A percentile compares a stretch with the other conserved stretches of the same genome.
Conservation (phyloP, 2,329 filamentous ascomycete species). For the Chaetomium globosum region DNA sequence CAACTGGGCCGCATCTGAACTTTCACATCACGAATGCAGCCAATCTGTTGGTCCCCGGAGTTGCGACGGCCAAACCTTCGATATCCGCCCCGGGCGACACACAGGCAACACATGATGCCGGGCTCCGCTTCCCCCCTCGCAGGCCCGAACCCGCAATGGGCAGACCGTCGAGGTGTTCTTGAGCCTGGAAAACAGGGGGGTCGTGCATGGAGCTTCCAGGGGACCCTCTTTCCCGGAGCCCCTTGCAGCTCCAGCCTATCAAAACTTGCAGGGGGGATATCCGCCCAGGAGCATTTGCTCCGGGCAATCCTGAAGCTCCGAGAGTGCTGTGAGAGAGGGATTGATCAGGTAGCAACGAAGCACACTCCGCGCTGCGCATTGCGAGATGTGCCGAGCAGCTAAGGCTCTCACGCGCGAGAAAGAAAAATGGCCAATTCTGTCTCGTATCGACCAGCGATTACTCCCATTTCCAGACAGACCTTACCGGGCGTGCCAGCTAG, state of each 20-base stretch:
- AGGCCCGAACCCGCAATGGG: neutral
- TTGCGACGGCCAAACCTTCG: neutral
- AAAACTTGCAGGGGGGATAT: neutral
- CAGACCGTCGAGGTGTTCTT: neutral
- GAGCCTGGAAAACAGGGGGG: neutral
- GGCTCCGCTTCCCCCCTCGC: neutral
- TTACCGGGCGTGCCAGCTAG: slow-evolving; percentile 27
- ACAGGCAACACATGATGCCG: neutral
- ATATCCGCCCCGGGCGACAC: neutral
- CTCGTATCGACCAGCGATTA: slow-evolving; percentile 24
- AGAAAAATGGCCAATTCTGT: slow-evolving; percentile 24
- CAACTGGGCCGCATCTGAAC: neutral
- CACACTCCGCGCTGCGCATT: slow-evolving; percentile 19
- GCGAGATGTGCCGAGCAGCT: slow-evolving; percentile 23
- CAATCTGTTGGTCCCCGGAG: neutral
- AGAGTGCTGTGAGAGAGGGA: slow-evolving; percentile 14
- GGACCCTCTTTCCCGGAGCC: slow-evolving; percentile 5
- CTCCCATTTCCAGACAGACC: slow-evolving; percentile 23
- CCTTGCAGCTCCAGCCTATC: slow-evolving; percentile 23
- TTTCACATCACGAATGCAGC: neutral
- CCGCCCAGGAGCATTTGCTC: slow-evolving; percentile 27
- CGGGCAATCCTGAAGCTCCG: slow-evolving; percentile 12
- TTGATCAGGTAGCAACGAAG: slow-evolving; percentile 23
- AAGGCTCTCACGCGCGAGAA: slow-evolving; percentile 23
- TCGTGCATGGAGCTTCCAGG: neutral